phyloP scores from a whole-genome alignment of 768 basidiomycete species.

The Suillus hirtellus region DNA sequence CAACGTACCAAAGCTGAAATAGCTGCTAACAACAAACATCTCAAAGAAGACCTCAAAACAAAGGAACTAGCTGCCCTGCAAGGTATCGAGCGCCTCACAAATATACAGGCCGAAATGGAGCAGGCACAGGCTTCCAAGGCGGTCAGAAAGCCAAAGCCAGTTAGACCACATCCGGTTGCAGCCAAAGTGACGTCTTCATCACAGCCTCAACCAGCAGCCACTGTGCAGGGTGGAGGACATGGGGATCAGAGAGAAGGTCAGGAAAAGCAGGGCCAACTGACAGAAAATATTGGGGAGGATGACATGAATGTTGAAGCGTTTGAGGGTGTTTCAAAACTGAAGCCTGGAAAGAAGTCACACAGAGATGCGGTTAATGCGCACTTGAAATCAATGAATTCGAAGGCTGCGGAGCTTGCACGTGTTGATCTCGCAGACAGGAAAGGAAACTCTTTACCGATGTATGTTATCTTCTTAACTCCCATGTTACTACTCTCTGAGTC shows the following conservation, averaged over 20 bases:
- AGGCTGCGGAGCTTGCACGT: neutral
- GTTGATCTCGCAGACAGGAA: neutral
- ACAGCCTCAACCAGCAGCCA: no score
- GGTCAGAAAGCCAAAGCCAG: neutral
- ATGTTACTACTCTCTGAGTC: conserved; percentile 12
- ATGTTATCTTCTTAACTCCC: neutral
- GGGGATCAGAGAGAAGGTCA: neutral
- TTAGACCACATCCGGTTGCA: conserved; percentile 5
- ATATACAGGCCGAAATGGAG: conserved; percentile 9
- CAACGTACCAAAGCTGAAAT: conserved; percentile 11
- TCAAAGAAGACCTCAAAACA: conserved; percentile 6
- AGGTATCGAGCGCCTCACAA: neutral
- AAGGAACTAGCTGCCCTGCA: conserved; percentile 2
- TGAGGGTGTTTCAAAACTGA: neutral
- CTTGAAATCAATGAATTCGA: neutral
- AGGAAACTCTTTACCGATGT: neutral
- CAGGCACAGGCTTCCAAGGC: neutral
- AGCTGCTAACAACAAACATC: conserved; percentile 11
- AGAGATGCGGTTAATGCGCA: neutral
- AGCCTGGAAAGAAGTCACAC: neutral
- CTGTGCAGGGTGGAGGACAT: neutral
- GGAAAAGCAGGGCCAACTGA: neutral
- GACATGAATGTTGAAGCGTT: neutral
- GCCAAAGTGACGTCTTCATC: neutral
- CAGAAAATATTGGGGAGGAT: neutral